Evolutionary conservation across 2,329 filamentous ascomycete genomes (phyloP), one percentile per base, ranked within the genome.

Genomic region (Penicillium sumatraense): DNA sequence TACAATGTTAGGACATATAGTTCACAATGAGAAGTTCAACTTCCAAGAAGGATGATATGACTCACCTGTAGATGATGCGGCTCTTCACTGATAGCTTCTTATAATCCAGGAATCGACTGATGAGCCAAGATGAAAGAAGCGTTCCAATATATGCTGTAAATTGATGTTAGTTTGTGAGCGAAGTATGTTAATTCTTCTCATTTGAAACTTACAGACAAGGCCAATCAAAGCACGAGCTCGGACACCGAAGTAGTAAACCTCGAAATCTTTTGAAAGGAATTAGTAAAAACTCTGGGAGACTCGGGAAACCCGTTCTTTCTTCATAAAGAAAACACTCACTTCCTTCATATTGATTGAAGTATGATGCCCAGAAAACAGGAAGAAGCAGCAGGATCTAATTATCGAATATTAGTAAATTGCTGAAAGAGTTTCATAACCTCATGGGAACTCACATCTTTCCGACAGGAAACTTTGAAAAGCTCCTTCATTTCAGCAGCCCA

Each of bases 181-280:
- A 18, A 21, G 10, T 20, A 20, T 1, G 11, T 10, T 3, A 27
- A 27, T 16, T 6, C 11, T 21, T 7, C 20, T 24, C 0, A 4
- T 13, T 21, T 40, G 6, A 49, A 13, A 65, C 62, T 23, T 58
- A 67, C 65, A 53, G 57, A 80, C 71, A 49, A 81, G 79, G 2
- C 78, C 78, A 14, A 80, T 81, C 2, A 81, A 61, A 1, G 78
- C 78, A 20, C 79, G 75, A 1, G 78, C 77, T 3, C 79, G 72
- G 3, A 81, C 74, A 21, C 75, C 75, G 27, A 79, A 79, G 55
- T 79, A 79, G 56, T 78, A 82, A 0, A 79, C 75, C 51, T 81
- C 75, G 58, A 82, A 83, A 60, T 82, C 81, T 46, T n/a, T 8
- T n/a, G n/a, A n/a, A 11, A 1, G 5, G 36, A 18, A 1, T 11